Percentiles rank a stretch among this genome's conserved stretches.
These are phyloP conservation scores for Plasmodium knowlesi DNA, from an alignment of 169 alveolate species.

Conservation along the genomic window DNA sequence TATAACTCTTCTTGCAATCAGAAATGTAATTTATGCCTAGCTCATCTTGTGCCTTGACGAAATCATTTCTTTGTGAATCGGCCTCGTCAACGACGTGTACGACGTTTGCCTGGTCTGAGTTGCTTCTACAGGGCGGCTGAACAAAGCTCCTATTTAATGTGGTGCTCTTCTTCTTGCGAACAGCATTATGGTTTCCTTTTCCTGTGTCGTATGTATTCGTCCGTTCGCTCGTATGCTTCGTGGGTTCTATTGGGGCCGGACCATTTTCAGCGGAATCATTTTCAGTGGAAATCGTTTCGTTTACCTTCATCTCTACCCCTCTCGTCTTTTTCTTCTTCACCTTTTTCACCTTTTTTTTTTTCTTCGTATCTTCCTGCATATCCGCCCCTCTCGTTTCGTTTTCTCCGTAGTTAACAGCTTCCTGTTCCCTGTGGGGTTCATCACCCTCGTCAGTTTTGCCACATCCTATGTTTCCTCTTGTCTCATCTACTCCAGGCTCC, in stretches of 20 bases:
- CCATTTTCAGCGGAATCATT: background rate
- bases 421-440: background rate
- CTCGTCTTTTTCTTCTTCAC: background rate
- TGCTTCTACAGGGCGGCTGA: background rate
- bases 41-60: background rate
- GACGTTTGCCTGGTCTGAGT: background rate
- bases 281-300: background rate
- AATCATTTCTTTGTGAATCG: background rate
- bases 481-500: background rate
- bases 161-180: background rate
- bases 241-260: background rate
- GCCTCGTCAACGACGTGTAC: background rate
- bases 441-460: background rate
- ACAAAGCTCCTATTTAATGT: background rate
- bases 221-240: background rate
- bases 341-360: background rate
- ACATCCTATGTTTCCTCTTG: background rate
- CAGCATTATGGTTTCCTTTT: background rate
- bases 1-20: constrained; percentile 22
- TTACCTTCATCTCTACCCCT: background rate
- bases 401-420: background rate
- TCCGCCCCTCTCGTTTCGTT: background rate
- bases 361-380: background rate
- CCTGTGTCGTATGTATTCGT: background rate
- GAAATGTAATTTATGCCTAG: constrained; percentile 11